These are phyloP conservation scores for Thalia dealbata DNA, from an alignment of 176 grass and related monocot species.

Conservation along the genomic window DNA sequence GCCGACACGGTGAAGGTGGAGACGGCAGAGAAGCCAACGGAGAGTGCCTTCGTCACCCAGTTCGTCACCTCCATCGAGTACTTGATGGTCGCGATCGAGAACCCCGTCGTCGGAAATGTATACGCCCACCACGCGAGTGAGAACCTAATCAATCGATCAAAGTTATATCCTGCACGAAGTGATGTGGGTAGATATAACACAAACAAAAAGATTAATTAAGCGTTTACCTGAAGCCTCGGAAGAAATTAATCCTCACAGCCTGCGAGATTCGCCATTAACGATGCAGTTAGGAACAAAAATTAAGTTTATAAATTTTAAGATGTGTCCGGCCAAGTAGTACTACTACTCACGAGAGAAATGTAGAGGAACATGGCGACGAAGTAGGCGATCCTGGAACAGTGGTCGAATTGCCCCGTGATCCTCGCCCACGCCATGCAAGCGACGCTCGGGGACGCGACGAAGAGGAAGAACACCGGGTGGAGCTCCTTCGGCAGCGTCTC, in stretches of 20 bases:
- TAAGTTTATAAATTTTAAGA: no score
- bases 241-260: constrained; percentile 90
- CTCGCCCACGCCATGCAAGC: constrained; percentile 88
- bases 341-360: constrained; percentile 69
- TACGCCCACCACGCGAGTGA: constrained; percentile 99
- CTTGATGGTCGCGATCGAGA: constrained; percentile 60
- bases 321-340: no score
- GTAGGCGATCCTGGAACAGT: constrained; percentile 57
- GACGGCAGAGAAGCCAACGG: constrained; percentile 60
- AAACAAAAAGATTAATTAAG: no score
- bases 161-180: no score
- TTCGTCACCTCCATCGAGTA: constrained; percentile 67
- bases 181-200: no score
- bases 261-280: constrained; percentile 10
- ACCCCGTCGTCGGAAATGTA: constrained; percentile 86
- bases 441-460: constrained; percentile 75
- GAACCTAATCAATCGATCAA: constrained; percentile 31
- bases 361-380: constrained; percentile 92
- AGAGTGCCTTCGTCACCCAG: constrained; percentile 45
- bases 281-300: no score
- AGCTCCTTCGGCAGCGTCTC: constrained; percentile 83
- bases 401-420: constrained; percentile 61
- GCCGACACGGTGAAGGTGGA: constrained; percentile 61
- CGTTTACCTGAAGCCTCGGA: constrained; percentile 57
- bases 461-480: constrained; percentile 96